Evolutionary conservation across 2,329 filamentous ascomycete genomes (phyloP).

Genomic region (Lomentospora prolificans): DNA sequence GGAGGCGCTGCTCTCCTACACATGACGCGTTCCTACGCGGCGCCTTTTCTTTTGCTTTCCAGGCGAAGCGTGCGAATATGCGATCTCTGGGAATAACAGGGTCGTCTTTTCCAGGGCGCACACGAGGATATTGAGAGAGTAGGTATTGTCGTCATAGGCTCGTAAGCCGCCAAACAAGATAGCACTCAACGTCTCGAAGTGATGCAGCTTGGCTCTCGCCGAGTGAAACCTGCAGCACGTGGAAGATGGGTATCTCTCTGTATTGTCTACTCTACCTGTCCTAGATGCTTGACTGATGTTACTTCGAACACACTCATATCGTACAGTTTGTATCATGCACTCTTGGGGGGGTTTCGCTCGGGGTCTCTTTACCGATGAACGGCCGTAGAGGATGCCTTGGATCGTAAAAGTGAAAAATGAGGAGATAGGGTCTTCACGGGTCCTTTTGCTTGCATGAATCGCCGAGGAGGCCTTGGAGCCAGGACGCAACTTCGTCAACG

Average conservation of each 20-base stretch:
- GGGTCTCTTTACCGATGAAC: not conserved
- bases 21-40: too few relatives aligned
- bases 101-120: not conserved
- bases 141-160: not conserved
- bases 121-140: not conserved
- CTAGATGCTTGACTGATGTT: not conserved
- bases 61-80: not conserved
- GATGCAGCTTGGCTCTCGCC: not conserved
- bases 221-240: not conserved
- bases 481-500: slow-evolving; percentile 1
- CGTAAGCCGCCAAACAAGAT: not conserved
- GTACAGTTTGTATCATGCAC: not conserved
- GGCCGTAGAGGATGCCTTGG: not conserved
- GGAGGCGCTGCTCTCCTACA: too few relatives aligned
- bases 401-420: not conserved
- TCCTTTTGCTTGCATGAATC: slow-evolving; percentile 8
- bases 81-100: not conserved
- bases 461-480: slow-evolving; percentile 10
- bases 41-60: too few relatives aligned
- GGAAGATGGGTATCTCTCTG: not conserved
- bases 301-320: not conserved
- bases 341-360: not conserved
- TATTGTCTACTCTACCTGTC: too few relatives aligned
- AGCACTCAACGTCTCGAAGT: not conserved
- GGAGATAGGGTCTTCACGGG: not conserved